Evolutionary conservation across 139 green algal genomes (phyloP).

Genomic region (Chlamydomonas sp.): DNA sequence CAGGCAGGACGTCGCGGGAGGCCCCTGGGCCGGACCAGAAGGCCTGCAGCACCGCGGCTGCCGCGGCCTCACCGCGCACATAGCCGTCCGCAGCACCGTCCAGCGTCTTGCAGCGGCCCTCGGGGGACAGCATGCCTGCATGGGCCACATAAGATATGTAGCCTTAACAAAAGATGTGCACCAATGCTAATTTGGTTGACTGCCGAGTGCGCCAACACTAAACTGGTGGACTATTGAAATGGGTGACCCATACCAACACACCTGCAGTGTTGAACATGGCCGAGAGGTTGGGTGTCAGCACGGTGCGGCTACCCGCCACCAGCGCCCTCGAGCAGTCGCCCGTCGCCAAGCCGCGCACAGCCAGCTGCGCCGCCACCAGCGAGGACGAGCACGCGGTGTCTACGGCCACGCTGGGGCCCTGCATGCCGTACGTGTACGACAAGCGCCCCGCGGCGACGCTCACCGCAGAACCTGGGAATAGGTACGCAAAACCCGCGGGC

Average conservation of each 20-base stretch:
- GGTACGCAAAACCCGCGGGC: not conserved
- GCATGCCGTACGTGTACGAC: conserved; percentile 82
- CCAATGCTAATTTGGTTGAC: no score
- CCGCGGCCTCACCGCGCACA: conserved; percentile 74
- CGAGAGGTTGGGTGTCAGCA: conserved; percentile 65
- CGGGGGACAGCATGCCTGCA: no score
- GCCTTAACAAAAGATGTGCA: no score
- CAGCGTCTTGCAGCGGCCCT: no score
- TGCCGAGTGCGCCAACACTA: conserved; percentile 85
- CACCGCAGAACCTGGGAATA: conserved; percentile 61
- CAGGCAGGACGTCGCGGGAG: conserved; percentile 5
- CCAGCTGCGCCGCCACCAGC: conserved; percentile 71
- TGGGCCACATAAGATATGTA: no score
- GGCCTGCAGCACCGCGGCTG: conserved; percentile 39
- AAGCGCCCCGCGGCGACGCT: conserved; percentile 82
- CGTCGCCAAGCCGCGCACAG: conserved; percentile 31
- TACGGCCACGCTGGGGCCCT: conserved; percentile 71
- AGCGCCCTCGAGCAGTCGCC: conserved; percentile 43
- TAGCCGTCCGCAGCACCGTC: no score
- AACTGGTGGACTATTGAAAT: conserved; percentile 35
- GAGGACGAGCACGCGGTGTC: conserved; percentile 89
- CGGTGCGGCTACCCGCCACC: conserved; percentile 58
- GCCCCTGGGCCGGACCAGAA: not conserved
- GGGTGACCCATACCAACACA: not conserved
- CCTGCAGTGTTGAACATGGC: conserved; percentile 70